Base-by-base conservation (phyloP, 805 yeast genomes). In the Metschnikowia lochheadii region DNA sequence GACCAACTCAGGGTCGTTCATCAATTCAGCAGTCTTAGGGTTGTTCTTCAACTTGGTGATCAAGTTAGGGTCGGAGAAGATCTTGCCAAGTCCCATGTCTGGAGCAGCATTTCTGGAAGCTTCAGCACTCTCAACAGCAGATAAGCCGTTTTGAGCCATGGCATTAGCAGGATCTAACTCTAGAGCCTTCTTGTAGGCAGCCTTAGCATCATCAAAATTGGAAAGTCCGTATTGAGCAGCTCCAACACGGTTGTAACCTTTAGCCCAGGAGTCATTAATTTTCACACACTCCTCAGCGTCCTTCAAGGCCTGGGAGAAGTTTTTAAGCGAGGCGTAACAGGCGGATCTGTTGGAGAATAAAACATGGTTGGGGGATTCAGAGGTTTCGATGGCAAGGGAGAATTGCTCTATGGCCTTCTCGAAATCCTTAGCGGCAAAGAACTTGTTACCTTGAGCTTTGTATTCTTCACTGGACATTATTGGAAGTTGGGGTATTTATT, bases 321-420 rank as follows among this genome's bases (percentile, higher is more conserved):
- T 73, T 63, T 83, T 82, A 72, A 83, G 70, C 6, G 97, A 88
- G 4, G 97, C 86, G 63, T 85, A 85, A 50, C 89, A 81, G 13
- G 96, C 99, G 10, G 98, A 91, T 68, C 99, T 84, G 75, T 94
- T 94, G 46, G 97, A 90, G 67, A 76, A 91, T 49, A 94, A 77
- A 15, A 94, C 97, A 66, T 92, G 97, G 69, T 92, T 94, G 55
- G 97, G 96, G 5, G 77, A 56, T 41, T 84, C 76, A 0, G 96
- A 83, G 13, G 81, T 89, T 41, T 83, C 95, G 62, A 92, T 94
- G 33, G 97, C 99, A 67, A 87, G 79, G 17, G 92, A 72, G 72
- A 94, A 94, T 48, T 75, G 69, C 34, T 86, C 96, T 51, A 86
- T 81, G 39, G 99, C 98, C 58, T 82, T 78, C 20, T 75, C 73